A percentile compares a stretch with the other conserved stretches of the same genome.
Evolutionary conservation across 1,284 basidiomycete genomes (phyloP).

Genomic region (Pyrrhoderma noxium): DNA sequence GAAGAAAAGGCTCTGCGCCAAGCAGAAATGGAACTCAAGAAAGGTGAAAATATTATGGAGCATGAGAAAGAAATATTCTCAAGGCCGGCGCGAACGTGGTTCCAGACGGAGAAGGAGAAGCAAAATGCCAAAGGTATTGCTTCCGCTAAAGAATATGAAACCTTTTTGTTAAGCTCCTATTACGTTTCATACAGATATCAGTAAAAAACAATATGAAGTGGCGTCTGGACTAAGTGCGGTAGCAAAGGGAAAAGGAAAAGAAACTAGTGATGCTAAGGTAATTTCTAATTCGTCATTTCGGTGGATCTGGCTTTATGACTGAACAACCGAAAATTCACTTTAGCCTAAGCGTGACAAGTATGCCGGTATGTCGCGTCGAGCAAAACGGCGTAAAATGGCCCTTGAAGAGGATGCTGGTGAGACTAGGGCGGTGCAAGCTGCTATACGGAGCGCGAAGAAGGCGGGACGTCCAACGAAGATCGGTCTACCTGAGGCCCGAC

Average conservation of each 20-base stretch:
- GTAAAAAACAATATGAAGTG: slow-evolving; percentile 66
- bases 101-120: slow-evolving; percentile 88
- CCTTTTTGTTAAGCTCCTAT: neutral
- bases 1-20: slow-evolving; percentile 89
- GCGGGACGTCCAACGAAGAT: slow-evolving; percentile 52
- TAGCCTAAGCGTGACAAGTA: slow-evolving; percentile 79
- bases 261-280: slow-evolving; percentile 33
- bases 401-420: slow-evolving; percentile 71
- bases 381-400: slow-evolving; percentile 81
- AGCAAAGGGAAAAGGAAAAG: slow-evolving; percentile 27
- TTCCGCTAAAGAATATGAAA: slow-evolving; percentile 1
- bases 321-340: slow-evolving; percentile 15
- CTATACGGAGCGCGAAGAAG: slow-evolving; percentile 84
- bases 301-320: slow-evolving; percentile 4
- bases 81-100: slow-evolving; percentile 95
- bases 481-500: slow-evolving; percentile 26
- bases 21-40: slow-evolving; percentile 95
- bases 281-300: neutral
- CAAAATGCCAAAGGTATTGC: slow-evolving; percentile 63
- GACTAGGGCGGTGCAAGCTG: slow-evolving; percentile 51
- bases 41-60: slow-evolving; percentile 94
- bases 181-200: slow-evolving; percentile 43
- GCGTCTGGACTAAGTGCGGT: slow-evolving; percentile 32
- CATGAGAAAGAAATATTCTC: slow-evolving; percentile 94
- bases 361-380: slow-evolving; percentile 76